phyloP scores from a whole-genome alignment of 306 rosid genomes.

The Cajanus cajan region DNA sequence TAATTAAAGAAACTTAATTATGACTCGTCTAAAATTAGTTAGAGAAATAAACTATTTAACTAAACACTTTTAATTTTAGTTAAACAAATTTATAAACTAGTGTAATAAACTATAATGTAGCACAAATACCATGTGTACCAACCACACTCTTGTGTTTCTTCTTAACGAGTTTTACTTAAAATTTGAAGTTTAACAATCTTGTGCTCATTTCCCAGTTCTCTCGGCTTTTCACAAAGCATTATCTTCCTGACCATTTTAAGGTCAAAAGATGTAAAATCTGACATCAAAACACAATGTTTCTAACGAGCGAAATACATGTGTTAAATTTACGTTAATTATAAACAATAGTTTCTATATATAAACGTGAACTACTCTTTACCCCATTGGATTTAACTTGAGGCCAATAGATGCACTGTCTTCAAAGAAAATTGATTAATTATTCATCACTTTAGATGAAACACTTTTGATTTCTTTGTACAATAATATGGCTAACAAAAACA shows the following conservation, averaged over 20 bases:
- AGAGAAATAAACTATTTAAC: too few relatives aligned
- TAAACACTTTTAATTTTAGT: too few relatives aligned
- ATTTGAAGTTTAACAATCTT: background rate
- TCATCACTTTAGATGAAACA: background rate
- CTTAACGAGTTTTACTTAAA: background rate
- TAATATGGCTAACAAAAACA: conserved; percentile 19
- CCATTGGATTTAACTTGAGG: conserved; percentile 2
- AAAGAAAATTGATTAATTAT: background rate
- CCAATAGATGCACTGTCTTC: background rate
- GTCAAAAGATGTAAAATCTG: background rate
- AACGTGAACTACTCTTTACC: background rate
- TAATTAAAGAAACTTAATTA: too few relatives aligned
- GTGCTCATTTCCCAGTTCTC: too few relatives aligned
- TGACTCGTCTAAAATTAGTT: too few relatives aligned
- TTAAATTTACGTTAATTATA: background rate
- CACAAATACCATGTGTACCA: too few relatives aligned
- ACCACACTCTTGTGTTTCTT: background rate
- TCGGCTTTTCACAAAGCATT: background rate
- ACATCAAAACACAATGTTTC: background rate
- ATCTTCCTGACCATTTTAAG: background rate
- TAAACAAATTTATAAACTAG: too few relatives aligned
- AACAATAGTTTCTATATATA: background rate
- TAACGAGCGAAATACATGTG: background rate
- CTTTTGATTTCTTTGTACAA: background rate
- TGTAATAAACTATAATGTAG: too few relatives aligned